Base-by-base conservation (phyloP, 768 basidiomycete genomes). In the Coprinellus micaceus region DNA sequence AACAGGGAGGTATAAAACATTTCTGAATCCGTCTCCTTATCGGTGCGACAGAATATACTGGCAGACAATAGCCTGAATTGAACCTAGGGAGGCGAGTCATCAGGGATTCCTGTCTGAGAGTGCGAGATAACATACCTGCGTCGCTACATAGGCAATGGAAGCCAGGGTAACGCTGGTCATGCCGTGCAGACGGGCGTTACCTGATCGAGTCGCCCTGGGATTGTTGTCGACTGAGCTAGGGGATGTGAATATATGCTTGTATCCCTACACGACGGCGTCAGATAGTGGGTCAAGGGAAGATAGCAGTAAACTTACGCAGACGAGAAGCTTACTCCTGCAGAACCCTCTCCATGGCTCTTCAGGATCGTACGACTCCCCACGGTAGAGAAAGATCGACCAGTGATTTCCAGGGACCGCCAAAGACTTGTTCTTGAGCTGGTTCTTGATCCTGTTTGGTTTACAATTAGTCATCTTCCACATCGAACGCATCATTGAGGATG, bases 191-290 rank as follows among this genome's bases (percentile, higher is more conserved):
- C 24, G 12, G 5, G 45, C 45, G 25, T 47, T 47, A 3, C 45
- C 45, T 4, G 45, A 51, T 30, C 49, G 49, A 9, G 49, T 51
- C 4, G 49, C 49, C 33, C 21, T 29, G 4, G 33, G 29, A 4
- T 51, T 22, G 29, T 37, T 15, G 4, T 51, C 49, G 6, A 33
- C 29, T 4, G 49, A 51, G 29, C 49, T 51, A 4, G 49, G 49
- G 10, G 49, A 51, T 30, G 49, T 51, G 22, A 51, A 51, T 11
- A 36, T 22, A 37, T 51, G 49, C 19, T 51, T 51, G 49, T 9
- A 51, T 7, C 6, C 49, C 49, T 51, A 19, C 25, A 9, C 11
- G 41, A 19, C 21, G 21, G 19, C 11, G 11, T 44, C 21, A 10
- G 24, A 9, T 24, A 10, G 13, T 11, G 6, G 49, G 15, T 26